Conservation (phyloP, 768 basidiomycete species). For the Gloeophyllum trabeum region DNA sequence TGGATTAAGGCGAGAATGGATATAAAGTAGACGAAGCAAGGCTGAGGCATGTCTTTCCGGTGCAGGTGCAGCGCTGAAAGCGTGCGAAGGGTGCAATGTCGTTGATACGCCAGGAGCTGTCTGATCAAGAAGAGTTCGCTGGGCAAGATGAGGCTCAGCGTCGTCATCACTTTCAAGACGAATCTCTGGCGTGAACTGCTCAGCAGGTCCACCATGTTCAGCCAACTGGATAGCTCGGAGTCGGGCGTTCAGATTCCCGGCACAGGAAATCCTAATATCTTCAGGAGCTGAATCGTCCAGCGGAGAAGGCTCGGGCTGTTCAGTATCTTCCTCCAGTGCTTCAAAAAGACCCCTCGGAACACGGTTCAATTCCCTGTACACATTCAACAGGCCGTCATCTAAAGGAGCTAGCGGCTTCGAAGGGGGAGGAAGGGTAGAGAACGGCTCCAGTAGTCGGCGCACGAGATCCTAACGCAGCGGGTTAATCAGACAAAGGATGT, state of each 20-base stretch:
- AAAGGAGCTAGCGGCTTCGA: conserved; percentile 22
- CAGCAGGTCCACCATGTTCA: conserved; percentile 12
- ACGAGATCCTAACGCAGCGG: conserved; percentile 53
- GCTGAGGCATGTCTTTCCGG: conserved; percentile 54
- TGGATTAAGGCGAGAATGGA: conserved; percentile 64
- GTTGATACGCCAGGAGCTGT: conserved; percentile 19
- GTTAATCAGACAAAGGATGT: conserved; percentile 3
- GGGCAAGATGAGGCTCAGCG: conserved; percentile 18
- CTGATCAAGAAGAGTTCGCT: conserved; percentile 24
- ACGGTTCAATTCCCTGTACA: conserved; percentile 43
- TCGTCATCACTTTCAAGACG: conserved; percentile 15
- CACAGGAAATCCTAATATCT: conserved; percentile 34
- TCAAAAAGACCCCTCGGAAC: conserved; percentile 39
- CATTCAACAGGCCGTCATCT: conserved; percentile 38
- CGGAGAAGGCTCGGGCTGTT: conserved; percentile 41
- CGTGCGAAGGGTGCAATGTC: conserved; percentile 35
- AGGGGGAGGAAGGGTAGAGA: conserved; percentile 31
- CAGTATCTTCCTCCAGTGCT: conserved; percentile 37
- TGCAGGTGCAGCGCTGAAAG: conserved; percentile 30
- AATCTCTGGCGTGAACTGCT: conserved; percentile 25
- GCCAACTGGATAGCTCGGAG: conserved; percentile 28
- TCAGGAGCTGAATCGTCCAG: conserved; percentile 35
- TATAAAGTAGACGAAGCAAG: conserved; percentile 57
- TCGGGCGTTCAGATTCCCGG: conserved; percentile 42
- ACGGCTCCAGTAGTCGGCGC: conserved; percentile 46